Evolutionary conservation across 2,329 filamentous ascomycete genomes (phyloP).

Genomic region (Fusarium algeriense): DNA sequence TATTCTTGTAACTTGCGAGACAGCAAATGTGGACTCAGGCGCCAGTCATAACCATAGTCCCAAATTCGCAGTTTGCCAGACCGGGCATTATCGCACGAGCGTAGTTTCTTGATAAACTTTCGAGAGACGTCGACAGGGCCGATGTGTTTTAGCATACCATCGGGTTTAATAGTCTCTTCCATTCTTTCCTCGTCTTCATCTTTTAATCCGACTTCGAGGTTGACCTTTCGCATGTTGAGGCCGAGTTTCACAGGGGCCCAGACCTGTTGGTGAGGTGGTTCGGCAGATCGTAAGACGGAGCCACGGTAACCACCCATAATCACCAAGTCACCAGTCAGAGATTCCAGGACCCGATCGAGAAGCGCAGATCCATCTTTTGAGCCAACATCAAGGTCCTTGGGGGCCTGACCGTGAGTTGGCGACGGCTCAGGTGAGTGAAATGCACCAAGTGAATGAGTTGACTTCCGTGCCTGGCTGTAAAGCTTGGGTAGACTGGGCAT

Average conservation of each 20-base stretch:
- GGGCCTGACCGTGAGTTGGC: slow-evolving; percentile 44
- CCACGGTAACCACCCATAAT: slow-evolving; percentile 92
- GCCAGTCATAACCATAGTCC: slow-evolving; percentile 96
- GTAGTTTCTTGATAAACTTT: slow-evolving; percentile 81
- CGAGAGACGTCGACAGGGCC: slow-evolving; percentile 91
- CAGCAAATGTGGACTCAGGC: slow-evolving; percentile 82
- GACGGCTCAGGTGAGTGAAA: slow-evolving; percentile 46
- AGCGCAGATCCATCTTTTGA: slow-evolving; percentile 46
- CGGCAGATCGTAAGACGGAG: slow-evolving; percentile 86
- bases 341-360: slow-evolving; percentile 70
- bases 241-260: slow-evolving; percentile 97
- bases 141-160: slow-evolving; percentile 90
- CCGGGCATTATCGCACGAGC: slow-evolving; percentile 78
- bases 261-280: slow-evolving; percentile 84
- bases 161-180: slow-evolving; percentile 84
- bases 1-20: slow-evolving; percentile 79
- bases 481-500: slow-evolving; percentile 72
- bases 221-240: slow-evolving; percentile 89
- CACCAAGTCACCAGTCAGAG: slow-evolving; percentile 85
- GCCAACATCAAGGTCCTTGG: slow-evolving; percentile 24
- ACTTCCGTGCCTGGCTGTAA: slow-evolving; percentile 50
- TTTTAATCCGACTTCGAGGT: slow-evolving; percentile 86
- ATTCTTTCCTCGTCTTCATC: slow-evolving; percentile 86
- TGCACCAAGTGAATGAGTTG: slow-evolving; percentile 50
- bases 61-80: slow-evolving; percentile 81